These are phyloP conservation scores for Fusarium sulawesiense DNA, from an alignment of 2,329 filamentous ascomycete species.

Conservation along the genomic window DNA sequence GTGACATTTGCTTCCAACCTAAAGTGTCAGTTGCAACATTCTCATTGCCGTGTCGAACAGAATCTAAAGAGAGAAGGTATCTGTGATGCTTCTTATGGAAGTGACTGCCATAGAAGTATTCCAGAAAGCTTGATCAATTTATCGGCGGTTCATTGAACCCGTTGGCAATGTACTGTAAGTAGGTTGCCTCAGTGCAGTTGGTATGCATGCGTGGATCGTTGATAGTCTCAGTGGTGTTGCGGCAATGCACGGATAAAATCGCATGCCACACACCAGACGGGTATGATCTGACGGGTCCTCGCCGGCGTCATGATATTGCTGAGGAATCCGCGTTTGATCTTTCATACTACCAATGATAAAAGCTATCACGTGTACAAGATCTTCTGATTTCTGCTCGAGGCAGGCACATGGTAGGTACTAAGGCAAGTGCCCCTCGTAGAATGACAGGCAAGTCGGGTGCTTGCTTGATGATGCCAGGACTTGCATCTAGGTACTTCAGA, in stretches of 20 bases:
- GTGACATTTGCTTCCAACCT: background rate
- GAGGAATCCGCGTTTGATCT: background rate
- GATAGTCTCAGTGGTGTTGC: slow-evolving; percentile 9
- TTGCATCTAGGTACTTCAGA: background rate
- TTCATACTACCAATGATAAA: no score
- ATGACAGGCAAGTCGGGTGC: no score
- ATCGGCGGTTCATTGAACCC: background rate
- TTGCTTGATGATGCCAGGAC: no score
- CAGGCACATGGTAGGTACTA: background rate
- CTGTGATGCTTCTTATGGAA: background rate
- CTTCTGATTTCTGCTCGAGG: slow-evolving; percentile 30
- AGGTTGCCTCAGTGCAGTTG: background rate
- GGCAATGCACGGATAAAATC: background rate
- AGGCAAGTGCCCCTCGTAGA: no score
- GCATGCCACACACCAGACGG: background rate
- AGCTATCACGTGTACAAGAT: slow-evolving; percentile 27
- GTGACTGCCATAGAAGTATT: background rate
- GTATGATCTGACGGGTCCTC: slow-evolving; percentile 12
- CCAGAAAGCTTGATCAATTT: background rate
- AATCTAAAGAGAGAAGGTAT: background rate
- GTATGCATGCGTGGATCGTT: slow-evolving; percentile 17
- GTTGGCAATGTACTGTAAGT: background rate
- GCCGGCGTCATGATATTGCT: background rate
- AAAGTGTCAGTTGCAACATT: background rate
- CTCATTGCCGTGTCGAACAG: background rate